Percentiles rank a stretch among this genome's conserved stretches.
phyloP scores from a whole-genome alignment of 2,329 filamentous ascomycete species.

The Aspergillus pseudonomiae region DNA sequence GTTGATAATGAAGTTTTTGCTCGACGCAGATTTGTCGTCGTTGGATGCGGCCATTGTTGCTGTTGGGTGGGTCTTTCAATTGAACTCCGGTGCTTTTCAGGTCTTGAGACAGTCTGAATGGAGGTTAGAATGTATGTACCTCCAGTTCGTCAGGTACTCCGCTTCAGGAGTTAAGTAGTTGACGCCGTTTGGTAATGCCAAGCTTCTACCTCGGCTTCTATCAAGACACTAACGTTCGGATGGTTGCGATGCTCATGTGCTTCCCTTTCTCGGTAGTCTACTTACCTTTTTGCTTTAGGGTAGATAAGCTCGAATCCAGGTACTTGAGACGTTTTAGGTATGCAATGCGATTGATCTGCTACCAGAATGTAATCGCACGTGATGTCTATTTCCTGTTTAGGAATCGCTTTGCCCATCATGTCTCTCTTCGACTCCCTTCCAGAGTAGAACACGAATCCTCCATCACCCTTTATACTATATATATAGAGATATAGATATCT shows the following conservation, averaged over 20 bases:
- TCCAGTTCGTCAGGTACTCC: not conserved
- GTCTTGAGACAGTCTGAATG: not conserved
- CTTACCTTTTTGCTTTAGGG: not conserved
- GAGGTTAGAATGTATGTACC: not conserved
- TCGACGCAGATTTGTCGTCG: constrained; percentile 22
- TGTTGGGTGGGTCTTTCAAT: not conserved
- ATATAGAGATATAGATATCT: not conserved
- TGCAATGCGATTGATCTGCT: not conserved
- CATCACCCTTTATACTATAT: not conserved
- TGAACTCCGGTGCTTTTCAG: not conserved
- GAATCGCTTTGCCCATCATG: not conserved
- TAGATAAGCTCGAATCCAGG: not conserved
- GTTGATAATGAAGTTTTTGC: constrained; percentile 66
- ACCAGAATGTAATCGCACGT: not conserved
- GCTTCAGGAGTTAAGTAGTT: constrained; percentile 3
- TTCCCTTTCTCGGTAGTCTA: not conserved
- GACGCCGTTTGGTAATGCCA: not conserved
- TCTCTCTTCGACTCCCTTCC: too few species aligned
- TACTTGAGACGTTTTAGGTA: not conserved
- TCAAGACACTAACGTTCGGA: not conserved
- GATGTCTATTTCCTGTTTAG: not conserved
- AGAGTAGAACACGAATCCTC: not conserved
- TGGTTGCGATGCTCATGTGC: not conserved
- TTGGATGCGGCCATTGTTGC: not conserved
- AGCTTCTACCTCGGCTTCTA: constrained; percentile 2